Conservation (phyloP, 1,284 basidiomycete genomes). For the Porogramme epimiltina region DNA sequence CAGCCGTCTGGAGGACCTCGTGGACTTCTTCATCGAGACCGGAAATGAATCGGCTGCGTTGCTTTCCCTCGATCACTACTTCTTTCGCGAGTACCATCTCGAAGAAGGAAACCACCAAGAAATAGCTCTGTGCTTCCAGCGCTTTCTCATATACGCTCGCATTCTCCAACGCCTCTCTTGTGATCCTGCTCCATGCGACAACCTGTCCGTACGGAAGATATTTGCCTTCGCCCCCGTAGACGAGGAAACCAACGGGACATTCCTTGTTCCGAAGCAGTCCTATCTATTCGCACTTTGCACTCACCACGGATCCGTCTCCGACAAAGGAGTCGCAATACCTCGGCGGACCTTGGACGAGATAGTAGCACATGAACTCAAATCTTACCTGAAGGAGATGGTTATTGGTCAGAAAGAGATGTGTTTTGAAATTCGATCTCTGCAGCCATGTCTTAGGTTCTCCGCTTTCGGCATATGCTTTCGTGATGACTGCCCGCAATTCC, state of each 20-base stretch:
- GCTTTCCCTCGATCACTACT: slow-evolving; percentile 45
- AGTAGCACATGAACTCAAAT: slow-evolving; percentile 28
- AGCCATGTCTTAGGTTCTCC: slow-evolving; percentile 40
- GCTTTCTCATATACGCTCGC: slow-evolving; percentile 39
- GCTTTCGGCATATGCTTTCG: slow-evolving; percentile 39
- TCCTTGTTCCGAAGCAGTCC: slow-evolving; percentile 26
- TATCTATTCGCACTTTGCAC: slow-evolving; percentile 16
- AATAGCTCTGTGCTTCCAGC: slow-evolving; percentile 33
- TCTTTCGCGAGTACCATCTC: slow-evolving; percentile 14
- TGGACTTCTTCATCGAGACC: slow-evolving; percentile 26
- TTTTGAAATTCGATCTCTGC: slow-evolving; percentile 33
- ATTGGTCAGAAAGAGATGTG: slow-evolving; percentile 39
- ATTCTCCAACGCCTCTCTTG: slow-evolving; percentile 35
- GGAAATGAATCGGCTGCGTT: slow-evolving; percentile 36
- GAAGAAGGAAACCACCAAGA: slow-evolving; percentile 20
- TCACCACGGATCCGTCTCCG: not conserved
- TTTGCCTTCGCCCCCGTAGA: slow-evolving; percentile 38
- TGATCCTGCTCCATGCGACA: slow-evolving; percentile 30
- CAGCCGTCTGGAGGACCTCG: slow-evolving; percentile 30
- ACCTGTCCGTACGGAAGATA: slow-evolving; percentile 32
- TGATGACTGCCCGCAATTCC: slow-evolving; percentile 39
- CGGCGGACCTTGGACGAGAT: slow-evolving; percentile 16
- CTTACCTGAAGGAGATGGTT: slow-evolving; percentile 34
- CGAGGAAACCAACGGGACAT: slow-evolving; percentile 26
- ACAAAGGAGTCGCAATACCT: slow-evolving; percentile 7